Evolutionary conservation across 2,329 filamentous ascomycete genomes (phyloP).

Genomic region (Venturia pyrina): DNA sequence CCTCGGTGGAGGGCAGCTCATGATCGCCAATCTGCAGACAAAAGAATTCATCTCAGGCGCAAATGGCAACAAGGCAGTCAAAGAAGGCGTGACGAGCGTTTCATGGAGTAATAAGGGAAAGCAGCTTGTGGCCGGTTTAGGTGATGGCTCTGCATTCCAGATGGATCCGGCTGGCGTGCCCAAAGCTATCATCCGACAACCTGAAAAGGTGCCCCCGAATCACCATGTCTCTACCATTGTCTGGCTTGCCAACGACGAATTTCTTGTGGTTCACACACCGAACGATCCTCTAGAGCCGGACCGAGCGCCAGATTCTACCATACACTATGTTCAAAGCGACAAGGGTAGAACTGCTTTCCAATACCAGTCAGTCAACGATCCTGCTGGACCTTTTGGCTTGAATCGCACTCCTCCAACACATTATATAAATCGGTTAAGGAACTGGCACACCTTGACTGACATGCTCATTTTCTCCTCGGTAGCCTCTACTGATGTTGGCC

Average conservation of each 20-base stretch:
- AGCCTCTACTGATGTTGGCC: slow-evolving; percentile 64
- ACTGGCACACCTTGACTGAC: slow-evolving; percentile 65
- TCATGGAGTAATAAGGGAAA: slow-evolving; percentile 93
- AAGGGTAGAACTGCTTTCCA: slow-evolving; percentile 48
- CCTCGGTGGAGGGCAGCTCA: slow-evolving; percentile 67
- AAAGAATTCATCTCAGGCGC: slow-evolving; percentile 46
- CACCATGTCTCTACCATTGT: slow-evolving; percentile 68
- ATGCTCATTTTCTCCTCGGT: slow-evolving; percentile 75
- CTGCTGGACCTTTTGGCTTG: slow-evolving; percentile 58
- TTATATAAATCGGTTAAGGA: slow-evolving; percentile 63
- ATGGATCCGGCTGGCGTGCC: slow-evolving; percentile 71
- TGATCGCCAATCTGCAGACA: slow-evolving; percentile 72
- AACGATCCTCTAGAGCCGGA: slow-evolving; percentile 42
- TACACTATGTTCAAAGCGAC: slow-evolving; percentile 54
- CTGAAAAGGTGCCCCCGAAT: slow-evolving; percentile 52
- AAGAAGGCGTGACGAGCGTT: slow-evolving; percentile 67
- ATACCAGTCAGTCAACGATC: slow-evolving; percentile 52
- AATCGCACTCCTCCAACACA: slow-evolving; percentile 62
- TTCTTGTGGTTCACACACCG: slow-evolving; percentile 71
- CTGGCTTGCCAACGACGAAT: slow-evolving; percentile 84
- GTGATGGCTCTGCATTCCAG: slow-evolving; percentile 69
- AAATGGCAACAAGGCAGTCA: slow-evolving; percentile 54
- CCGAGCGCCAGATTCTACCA: slow-evolving; percentile 52
- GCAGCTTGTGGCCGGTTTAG: slow-evolving; percentile 78
- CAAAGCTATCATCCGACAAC: slow-evolving; percentile 70